Evolutionary conservation across 2,329 filamentous ascomycete species (phyloP).

Genomic region (Tolypocladium sp.): DNA sequence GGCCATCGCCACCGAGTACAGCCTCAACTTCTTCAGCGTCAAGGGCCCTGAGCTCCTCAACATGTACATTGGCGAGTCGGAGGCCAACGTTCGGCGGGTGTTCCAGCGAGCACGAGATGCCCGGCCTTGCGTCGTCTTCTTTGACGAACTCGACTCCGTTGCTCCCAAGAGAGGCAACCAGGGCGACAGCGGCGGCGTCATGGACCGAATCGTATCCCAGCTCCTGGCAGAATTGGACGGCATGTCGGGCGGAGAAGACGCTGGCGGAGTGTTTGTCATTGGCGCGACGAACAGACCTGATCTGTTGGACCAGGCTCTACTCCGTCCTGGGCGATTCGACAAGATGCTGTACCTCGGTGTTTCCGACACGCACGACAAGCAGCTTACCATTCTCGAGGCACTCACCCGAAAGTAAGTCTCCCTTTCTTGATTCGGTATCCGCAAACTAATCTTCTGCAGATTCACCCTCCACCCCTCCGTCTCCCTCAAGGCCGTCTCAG

Average conservation of each 20-base stretch:
- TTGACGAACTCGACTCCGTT: conserved; percentile 87
- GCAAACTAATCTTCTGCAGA: conserved; percentile 30
- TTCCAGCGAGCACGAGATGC: conserved; percentile 84
- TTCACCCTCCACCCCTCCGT: conserved; percentile 77
- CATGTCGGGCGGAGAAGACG: conserved; percentile 88
- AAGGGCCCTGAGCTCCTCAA: conserved; percentile 88
- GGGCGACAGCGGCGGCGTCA: conserved; percentile 92
- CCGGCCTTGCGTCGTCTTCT: conserved; percentile 83
- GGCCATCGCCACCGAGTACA: conserved; percentile 88
- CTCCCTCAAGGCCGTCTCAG: conserved; percentile 65
- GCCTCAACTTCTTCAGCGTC: conserved; percentile 88
- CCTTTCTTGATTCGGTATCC: neutral
- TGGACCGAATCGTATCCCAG: conserved; percentile 96
- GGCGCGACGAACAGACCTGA: conserved; percentile 94
- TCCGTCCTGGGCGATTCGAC: conserved; percentile 87
- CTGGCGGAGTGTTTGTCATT: conserved; percentile 88
- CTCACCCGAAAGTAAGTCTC: conserved; percentile 77
- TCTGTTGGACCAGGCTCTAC: conserved; percentile 78
- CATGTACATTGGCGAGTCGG: conserved; percentile 94
- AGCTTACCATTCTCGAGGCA: conserved; percentile 87
- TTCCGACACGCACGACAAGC: conserved; percentile 93
- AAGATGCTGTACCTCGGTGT: conserved; percentile 98
- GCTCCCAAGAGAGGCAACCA: conserved; percentile 96
- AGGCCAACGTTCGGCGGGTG: conserved; percentile 82
- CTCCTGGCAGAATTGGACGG: conserved; percentile 91